A percentile compares a stretch with the other conserved stretches of the same genome.
phyloP scores from a whole-genome alignment of 2,329 filamentous ascomycete genomes.

The Arthrobotrys pseudoclavata region DNA sequence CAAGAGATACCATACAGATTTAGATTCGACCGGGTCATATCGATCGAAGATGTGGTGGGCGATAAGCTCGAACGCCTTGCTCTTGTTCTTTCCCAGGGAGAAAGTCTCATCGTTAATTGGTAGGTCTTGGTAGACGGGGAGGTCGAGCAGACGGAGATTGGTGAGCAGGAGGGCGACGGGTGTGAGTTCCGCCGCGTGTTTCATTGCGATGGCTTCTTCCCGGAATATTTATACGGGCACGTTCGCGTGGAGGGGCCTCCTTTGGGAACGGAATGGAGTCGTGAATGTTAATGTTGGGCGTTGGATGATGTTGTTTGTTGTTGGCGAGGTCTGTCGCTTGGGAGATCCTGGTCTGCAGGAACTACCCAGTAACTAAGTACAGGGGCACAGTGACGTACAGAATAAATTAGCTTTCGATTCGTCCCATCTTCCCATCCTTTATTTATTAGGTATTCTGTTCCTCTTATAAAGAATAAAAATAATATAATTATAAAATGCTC shows the following conservation, averaged over 20 bases:
- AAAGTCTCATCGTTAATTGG: constrained; percentile 82
- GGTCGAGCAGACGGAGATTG: constrained; percentile 84
- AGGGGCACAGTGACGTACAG: constrained; percentile 16
- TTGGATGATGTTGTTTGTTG: constrained; percentile 24
- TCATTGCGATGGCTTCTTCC: constrained; percentile 20
- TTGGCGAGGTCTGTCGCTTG: constrained; percentile 27
- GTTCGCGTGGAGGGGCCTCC: not conserved
- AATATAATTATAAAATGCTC: constrained; percentile 4
- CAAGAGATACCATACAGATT: constrained; percentile 71
- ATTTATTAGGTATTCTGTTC: not conserved
- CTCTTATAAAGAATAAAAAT: too few relatives aligned
- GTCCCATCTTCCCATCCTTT: not conserved
- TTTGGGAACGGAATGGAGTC: not conserved
- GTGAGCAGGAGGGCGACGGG: constrained; percentile 78
- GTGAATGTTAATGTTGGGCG: not conserved
- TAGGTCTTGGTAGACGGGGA: constrained; percentile 79
- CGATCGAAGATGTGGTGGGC: constrained; percentile 87
- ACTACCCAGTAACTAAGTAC: constrained; percentile 17
- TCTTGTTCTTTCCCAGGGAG: constrained; percentile 76
- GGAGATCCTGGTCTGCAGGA: constrained; percentile 34
- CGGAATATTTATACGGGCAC: not conserved
- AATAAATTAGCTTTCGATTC: not conserved
- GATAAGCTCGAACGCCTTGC: constrained; percentile 88
- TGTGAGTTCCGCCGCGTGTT: constrained; percentile 49
- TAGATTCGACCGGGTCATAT: constrained; percentile 83